Evolutionary conservation across 2,329 filamentous ascomycete species (phyloP), one percentile per base, ranked within the genome.

Genomic region (Cladosporium sp.): DNA sequence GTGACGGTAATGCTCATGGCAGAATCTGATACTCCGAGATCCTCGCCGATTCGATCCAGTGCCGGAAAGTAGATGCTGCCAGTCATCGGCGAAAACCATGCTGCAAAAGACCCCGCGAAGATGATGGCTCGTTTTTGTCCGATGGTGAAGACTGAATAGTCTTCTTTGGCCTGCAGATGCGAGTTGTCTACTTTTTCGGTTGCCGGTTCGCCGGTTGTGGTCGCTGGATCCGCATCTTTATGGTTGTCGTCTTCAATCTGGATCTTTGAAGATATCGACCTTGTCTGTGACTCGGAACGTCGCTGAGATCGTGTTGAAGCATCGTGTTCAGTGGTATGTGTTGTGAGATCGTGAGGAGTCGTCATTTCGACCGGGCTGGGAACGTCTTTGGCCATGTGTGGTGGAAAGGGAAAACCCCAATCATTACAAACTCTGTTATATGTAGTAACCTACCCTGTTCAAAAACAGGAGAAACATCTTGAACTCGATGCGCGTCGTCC

Each of bases 1-100:
- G 79, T 82, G 14, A 82, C 70, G 0, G 80, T 82, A 59, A 82
- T 68, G 61, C 82, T 81, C 63, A 82, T 75, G 50, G 72, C 68
- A 6, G 75, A 72, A 14, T 67, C 68, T 1, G 77, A 74, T 11
- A 78, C 73, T 25, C 73, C 58, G 42, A 80, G 70, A 28, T 75
- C 74, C 3, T 62, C 59, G 0, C 75, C 72, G 3, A 77, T 68
- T 1, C 67, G 66, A 30, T 71, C 67, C 28, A 76, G 60, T 1
- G 73, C 72, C 3, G 74, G 74, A 19, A 73, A 70, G 65, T 75
- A 76, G 28, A 76, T 76, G 58, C 70, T 72, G 1, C 70, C 73
- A 1, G 72, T 72, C 55, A 72, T 62, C 4, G 70, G 70, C 20
- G 66, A 66, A 54, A 70, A 72, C 59, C 67, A 67, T 8, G 62